These are phyloP conservation scores for Brassica nigra DNA, from an alignment of 345 rosid genomes.

Conservation along the genomic window DNA sequence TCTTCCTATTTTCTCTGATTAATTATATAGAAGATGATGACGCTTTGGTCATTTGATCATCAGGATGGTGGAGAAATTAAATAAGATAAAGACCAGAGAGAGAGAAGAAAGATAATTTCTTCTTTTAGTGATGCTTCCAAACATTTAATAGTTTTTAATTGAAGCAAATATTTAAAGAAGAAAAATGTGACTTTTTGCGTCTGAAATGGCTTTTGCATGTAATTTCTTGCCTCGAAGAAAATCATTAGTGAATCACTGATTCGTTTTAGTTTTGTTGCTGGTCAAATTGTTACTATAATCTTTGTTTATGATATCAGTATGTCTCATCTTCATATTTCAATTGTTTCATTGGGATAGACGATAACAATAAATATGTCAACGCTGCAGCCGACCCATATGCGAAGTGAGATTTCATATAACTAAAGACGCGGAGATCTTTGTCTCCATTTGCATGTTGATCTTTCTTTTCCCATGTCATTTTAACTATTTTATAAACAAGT, in stretches of 20 bases:
- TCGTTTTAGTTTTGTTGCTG: not conserved
- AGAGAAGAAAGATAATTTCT: slow-evolving; percentile 1
- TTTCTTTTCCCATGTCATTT: not conserved
- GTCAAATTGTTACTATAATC: slow-evolving; percentile 9
- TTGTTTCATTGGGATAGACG: slow-evolving; percentile 29
- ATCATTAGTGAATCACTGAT: slow-evolving; percentile 26
- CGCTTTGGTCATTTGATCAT: slow-evolving; percentile 14
- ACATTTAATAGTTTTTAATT: not conserved
- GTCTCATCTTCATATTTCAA: not conserved
- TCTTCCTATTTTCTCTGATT: not conserved
- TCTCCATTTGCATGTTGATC: slow-evolving; percentile 21
- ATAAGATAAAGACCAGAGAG: slow-evolving; percentile 34
- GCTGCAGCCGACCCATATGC: slow-evolving; percentile 37
- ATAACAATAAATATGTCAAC: slow-evolving; percentile 31
- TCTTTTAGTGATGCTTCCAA: not conserved
- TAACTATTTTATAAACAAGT: not conserved
- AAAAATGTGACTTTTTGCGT: slow-evolving; percentile 28
- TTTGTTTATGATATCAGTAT: not conserved
- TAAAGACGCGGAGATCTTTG: slow-evolving; percentile 30
- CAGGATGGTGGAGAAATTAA: slow-evolving; percentile 40
- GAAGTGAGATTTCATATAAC: slow-evolving; percentile 24
- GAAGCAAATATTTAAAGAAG: slow-evolving; percentile 1
- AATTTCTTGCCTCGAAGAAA: slow-evolving; percentile 32
- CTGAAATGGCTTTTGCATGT: slow-evolving; percentile 34
- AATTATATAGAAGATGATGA: slow-evolving; percentile 20